Percentiles rank a stretch among this genome's conserved stretches.
Evolutionary conservation across 2,329 filamentous ascomycete species (phyloP).

Genomic region (Magnaporthales sp.): DNA sequence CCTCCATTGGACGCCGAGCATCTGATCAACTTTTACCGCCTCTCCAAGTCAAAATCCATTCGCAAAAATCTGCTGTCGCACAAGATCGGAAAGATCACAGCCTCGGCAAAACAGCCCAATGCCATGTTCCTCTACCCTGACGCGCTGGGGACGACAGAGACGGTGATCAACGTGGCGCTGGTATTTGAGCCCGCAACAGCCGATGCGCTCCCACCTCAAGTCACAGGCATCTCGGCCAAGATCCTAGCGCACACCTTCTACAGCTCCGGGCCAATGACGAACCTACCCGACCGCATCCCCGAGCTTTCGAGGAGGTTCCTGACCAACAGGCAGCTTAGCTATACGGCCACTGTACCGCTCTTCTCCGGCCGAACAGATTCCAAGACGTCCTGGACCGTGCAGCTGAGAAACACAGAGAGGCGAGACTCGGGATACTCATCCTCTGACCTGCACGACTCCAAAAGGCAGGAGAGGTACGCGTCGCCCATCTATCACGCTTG

Average conservation of each 20-base stretch:
- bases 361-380: constrained; percentile 16
- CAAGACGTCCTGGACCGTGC: constrained; percentile 28
- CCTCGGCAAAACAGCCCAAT: constrained; percentile 34
- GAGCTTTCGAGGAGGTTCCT: constrained; percentile 25
- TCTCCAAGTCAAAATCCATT: constrained; percentile 42
- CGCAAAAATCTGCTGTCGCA: constrained; percentile 43
- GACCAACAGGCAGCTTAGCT: constrained; percentile 33
- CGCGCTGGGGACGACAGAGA: constrained; percentile 31
- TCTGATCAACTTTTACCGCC: constrained; percentile 38
- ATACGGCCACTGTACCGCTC: constrained; percentile 34
- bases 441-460: constrained; percentile 14
- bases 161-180: constrained; percentile 34
- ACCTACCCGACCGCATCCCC: constrained; percentile 42
- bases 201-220: constrained; percentile 35
- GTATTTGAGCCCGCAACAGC: constrained; percentile 33
- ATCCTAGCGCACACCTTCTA: constrained; percentile 44
- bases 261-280: constrained; percentile 32
- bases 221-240: constrained; percentile 41
- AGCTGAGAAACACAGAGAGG: constrained; percentile 22
- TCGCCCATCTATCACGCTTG: constrained; percentile 30
- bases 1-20: constrained; percentile 40
- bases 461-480: not conserved
- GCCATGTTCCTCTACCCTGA: constrained; percentile 43
- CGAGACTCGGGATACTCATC: constrained; percentile 48
- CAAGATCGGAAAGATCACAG: constrained; percentile 41